Percentiles rank a stretch among this genome's conserved stretches.
These are phyloP conservation scores for Neonectria faginata DNA, from an alignment of 2,329 filamentous ascomycete species.

Conservation along the genomic window DNA sequence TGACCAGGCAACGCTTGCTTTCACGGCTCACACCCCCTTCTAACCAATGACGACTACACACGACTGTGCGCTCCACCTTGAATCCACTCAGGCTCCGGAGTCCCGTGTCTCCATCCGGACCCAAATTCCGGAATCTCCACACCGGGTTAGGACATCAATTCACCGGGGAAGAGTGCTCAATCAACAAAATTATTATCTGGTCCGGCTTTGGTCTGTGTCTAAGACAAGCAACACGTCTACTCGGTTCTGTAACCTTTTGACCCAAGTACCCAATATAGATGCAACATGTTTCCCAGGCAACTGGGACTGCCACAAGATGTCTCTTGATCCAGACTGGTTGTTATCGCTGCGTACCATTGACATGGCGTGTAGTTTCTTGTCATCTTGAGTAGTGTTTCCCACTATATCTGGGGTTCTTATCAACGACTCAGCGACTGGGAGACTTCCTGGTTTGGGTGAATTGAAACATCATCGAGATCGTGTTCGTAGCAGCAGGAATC, in stretches of 20 bases:
- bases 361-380: not conserved
- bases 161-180: no score
- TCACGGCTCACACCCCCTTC: not conserved
- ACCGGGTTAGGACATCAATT: not conserved
- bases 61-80: conserved; percentile 27
- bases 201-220: not conserved
- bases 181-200: not conserved
- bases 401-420: not conserved
- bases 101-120: conserved; percentile 11
- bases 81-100: conserved; percentile 3
- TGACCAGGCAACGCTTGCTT: conserved; percentile 43
- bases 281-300: not conserved
- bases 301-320: not conserved
- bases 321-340: not conserved
- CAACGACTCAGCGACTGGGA: not conserved
- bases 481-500: not conserved
- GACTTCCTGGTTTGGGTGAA: not conserved
- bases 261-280: not conserved
- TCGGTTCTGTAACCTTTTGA: not conserved
- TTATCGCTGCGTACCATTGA: not conserved
- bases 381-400: not conserved
- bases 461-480: not conserved
- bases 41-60: conserved; percentile 37
- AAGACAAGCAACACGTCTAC: not conserved
- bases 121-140: conserved; percentile 1